phyloP scores from a whole-genome alignment of 805 yeast genomes.

The Metschnikowia vanudenii region DNA sequence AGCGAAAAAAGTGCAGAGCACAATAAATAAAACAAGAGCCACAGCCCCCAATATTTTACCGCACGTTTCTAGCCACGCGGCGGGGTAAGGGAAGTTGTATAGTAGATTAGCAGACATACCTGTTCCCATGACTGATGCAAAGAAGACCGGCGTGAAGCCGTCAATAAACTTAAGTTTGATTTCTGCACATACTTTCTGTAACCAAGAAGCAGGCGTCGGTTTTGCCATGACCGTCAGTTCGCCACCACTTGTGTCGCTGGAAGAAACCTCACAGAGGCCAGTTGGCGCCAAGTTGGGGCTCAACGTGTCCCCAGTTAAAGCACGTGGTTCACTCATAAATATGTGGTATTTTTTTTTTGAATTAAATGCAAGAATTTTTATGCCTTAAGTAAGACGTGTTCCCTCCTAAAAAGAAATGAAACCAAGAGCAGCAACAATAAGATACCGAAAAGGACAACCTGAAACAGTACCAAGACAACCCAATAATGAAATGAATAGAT shows the following conservation, averaged over 20 bases:
- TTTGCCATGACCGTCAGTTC: slow-evolving; percentile 8
- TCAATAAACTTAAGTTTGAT: slow-evolving; percentile 18
- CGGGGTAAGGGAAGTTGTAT: slow-evolving; percentile 62
- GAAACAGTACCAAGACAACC: no score
- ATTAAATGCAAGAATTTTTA: no score
- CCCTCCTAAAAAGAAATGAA: no score
- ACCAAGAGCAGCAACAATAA: no score
- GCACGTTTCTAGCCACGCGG: slow-evolving; percentile 54
- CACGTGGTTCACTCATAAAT: slow-evolving; percentile 5
- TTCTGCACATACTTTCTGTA: slow-evolving; percentile 4
- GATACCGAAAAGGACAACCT: no score
- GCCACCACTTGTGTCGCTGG: slow-evolving; percentile 5
- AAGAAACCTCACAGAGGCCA: neutral
- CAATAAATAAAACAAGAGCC: slow-evolving; percentile 48
- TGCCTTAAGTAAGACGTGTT: no score
- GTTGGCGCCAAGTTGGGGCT: neutral
- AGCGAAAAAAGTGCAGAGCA: slow-evolving; percentile 41
- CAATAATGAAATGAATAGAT: no score
- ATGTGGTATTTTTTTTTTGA: no score
- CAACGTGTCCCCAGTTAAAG: slow-evolving; percentile 1
- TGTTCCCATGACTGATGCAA: slow-evolving; percentile 80
- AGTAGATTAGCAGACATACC: slow-evolving; percentile 69
- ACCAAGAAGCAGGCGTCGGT: slow-evolving; percentile 3
- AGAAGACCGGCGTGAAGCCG: slow-evolving; percentile 52
- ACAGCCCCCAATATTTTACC: slow-evolving; percentile 65